Conservation (phyloP, 2,329 filamentous ascomycete species). For the Aspergillus eucalypticola region DNA sequence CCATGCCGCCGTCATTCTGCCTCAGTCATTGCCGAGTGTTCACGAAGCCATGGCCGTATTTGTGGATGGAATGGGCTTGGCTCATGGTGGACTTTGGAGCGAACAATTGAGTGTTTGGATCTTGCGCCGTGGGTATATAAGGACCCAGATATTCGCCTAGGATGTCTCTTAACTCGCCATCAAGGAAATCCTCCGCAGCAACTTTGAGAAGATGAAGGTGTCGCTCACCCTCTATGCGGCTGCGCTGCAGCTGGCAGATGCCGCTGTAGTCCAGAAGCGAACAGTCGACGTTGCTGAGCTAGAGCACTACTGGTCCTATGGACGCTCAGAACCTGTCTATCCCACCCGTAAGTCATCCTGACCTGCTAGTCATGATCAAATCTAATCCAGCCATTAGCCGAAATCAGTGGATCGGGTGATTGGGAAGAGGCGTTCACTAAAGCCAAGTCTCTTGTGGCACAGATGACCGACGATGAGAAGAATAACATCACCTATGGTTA, state of each 20-base stretch:
- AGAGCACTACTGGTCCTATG: conserved; percentile 3
- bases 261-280: neutral
- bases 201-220: neutral
- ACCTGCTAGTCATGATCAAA: neutral
- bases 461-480: conserved; percentile 19
- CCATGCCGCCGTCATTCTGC: neutral
- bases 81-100: neutral
- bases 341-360: neutral
- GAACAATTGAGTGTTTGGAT: neutral
- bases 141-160: neutral
- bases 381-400: conserved; percentile 1
- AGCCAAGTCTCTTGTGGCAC: conserved; percentile 13
- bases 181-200: neutral
- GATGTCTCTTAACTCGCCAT: neutral
- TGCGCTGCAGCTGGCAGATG: neutral
- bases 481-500: conserved; percentile 13
- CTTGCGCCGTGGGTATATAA: neutral
- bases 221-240: neutral
- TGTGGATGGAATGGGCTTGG: neutral
- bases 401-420: conserved; percentile 2
- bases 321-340: conserved; percentile 4
- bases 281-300: neutral
- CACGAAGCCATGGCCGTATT: neutral
- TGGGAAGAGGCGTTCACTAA: conserved; percentile 13
- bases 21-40: neutral